These are phyloP conservation scores for Ensete ventricosum DNA, from an alignment of 176 grass and related monocot genomes.

Conservation along the genomic window DNA sequence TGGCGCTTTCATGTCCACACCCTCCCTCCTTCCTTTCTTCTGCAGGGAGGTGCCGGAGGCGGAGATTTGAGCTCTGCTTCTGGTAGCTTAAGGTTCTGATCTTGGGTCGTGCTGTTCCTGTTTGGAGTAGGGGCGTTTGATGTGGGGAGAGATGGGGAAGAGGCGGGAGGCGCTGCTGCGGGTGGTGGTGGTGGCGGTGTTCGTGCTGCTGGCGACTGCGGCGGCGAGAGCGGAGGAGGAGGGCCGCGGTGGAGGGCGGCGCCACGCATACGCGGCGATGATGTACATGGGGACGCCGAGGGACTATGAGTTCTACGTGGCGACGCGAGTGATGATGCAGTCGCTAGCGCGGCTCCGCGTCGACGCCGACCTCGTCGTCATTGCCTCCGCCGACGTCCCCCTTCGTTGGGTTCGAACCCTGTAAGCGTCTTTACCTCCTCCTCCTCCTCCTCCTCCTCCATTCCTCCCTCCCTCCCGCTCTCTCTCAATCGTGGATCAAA, in stretches of 20 bases:
- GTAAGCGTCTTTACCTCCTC: conserved; percentile 28
- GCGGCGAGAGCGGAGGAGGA: conserved; percentile 1
- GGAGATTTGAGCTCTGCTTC: too few species aligned
- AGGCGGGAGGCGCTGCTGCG: background rate
- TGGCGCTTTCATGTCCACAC: too few species aligned
- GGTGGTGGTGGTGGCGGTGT: conserved; percentile 14
- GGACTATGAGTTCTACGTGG: conserved; percentile 99
- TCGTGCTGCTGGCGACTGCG: background rate
- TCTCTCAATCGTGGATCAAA: background rate
- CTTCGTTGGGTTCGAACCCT: conserved; percentile 61
- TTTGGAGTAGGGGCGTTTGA: background rate
- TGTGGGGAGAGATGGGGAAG: background rate
- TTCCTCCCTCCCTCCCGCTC: background rate
- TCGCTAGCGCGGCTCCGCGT: conserved; percentile 49
- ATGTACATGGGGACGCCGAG: conserved; percentile 99
- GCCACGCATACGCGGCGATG: conserved; percentile 89
- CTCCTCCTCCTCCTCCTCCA: background rate
- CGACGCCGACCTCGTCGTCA: conserved; percentile 83
- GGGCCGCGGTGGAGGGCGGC: conserved; percentile 9
- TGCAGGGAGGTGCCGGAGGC: too few species aligned
- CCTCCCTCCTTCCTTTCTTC: too few species aligned
- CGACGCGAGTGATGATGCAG: conserved; percentile 90
- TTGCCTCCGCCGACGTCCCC: conserved; percentile 92
- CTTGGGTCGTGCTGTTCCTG: too few species aligned
- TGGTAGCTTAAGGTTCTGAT: too few species aligned